Conservation (phyloP, 2,329 filamentous ascomycete genomes). For the Elsinoe necatrix region DNA sequence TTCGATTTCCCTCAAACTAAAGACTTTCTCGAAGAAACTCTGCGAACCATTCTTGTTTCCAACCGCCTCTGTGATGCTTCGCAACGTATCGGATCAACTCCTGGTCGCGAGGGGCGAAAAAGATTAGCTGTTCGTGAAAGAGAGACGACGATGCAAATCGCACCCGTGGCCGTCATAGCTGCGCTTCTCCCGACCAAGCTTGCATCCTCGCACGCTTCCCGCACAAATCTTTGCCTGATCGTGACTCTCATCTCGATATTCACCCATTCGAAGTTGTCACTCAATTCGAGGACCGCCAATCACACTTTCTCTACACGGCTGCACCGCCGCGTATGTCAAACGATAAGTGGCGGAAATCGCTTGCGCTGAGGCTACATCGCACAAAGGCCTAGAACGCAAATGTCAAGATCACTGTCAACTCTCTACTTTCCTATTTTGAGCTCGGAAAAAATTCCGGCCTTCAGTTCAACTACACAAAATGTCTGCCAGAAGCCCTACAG, state of each 20-base stretch:
- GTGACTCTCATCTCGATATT: neutral
- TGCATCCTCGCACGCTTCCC: neutral
- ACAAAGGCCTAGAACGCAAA: neutral
- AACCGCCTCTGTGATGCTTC: neutral
- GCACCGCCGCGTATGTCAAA: neutral
- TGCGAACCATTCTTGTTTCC: neutral
- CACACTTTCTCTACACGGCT: neutral
- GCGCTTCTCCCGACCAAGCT: neutral
- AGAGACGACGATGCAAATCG: neutral
- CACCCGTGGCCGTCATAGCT: too few relatives aligned
- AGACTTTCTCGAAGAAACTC: neutral
- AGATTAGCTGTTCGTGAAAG: neutral
- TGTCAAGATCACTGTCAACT: neutral
- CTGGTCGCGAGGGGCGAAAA: neutral
- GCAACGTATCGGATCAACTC: neutral
- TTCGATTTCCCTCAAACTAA: neutral
- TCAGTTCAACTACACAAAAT: neutral
- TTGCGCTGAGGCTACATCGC: too few relatives aligned
- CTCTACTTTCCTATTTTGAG: neutral
- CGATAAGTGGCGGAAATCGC: neutral
- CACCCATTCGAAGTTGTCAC: neutral
- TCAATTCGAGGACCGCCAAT: neutral
- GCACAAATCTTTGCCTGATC: neutral
- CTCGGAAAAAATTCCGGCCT: neutral
- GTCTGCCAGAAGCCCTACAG: slow-evolving; percentile 2